phyloP scores from a whole-genome alignment of 2,329 filamentous ascomycete species.

The Atkinsonella hypoxylon region DNA sequence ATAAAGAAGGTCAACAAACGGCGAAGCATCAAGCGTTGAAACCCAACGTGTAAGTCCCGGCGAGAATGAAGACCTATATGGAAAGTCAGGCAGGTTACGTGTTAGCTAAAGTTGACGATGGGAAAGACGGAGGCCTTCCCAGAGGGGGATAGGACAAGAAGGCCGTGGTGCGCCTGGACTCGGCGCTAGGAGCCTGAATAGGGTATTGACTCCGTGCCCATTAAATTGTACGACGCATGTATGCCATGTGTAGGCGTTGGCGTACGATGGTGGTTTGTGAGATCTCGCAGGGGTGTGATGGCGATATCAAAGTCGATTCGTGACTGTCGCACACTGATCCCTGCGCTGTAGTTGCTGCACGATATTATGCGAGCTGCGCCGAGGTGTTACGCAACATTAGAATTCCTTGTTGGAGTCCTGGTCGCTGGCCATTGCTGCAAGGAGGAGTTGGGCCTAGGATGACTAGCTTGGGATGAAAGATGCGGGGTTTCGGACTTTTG shows the following conservation, averaged over 20 bases:
- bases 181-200: background rate
- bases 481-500: background rate
- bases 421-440: too few species aligned
- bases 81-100: background rate
- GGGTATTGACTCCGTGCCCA: background rate
- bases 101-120: background rate
- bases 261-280: slow-evolving; percentile 19
- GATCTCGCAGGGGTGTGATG: too few species aligned
- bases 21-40: background rate
- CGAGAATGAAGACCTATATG: background rate
- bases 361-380: background rate
- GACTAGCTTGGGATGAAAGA: background rate
- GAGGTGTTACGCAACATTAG: background rate
- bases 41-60: background rate
- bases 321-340: background rate
- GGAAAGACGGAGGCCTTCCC: background rate
- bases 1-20: background rate
- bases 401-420: background rate
- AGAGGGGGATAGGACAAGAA: background rate
- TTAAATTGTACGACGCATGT: slow-evolving; percentile 16
- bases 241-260: too few species aligned
- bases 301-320: background rate
- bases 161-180: background rate
- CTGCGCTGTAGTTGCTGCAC: background rate
- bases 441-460: background rate